phyloP scores from a whole-genome alignment of 2,329 filamentous ascomycete genomes.

The Xylariaceae sp. region DNA sequence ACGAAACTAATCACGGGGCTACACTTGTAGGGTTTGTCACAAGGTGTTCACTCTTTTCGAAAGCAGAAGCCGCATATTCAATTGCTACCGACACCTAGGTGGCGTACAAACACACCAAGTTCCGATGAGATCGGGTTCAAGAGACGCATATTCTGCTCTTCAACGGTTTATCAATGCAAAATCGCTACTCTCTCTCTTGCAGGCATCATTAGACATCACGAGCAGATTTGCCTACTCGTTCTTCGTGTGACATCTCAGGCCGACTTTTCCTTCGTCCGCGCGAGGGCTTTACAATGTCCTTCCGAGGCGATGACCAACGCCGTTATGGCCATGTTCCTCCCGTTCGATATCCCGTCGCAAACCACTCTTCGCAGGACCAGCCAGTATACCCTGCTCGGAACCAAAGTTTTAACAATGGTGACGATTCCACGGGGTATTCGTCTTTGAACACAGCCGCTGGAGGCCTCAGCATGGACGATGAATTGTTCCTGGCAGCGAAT shows the following conservation, averaged over 20 bases:
- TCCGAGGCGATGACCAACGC: constrained; percentile 58
- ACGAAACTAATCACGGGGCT: not conserved
- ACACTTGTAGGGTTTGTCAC: not conserved
- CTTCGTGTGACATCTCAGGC: not conserved
- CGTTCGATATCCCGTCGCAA: constrained; percentile 56
- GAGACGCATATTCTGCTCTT: constrained; percentile 13
- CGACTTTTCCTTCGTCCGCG: not conserved
- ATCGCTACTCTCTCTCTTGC: constrained; percentile 9
- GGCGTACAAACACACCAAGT: constrained; percentile 2
- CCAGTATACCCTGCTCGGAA: constrained; percentile 46
- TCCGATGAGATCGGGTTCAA: constrained; percentile 16
- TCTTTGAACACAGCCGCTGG: constrained; percentile 32
- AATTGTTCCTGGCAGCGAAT: constrained; percentile 57
- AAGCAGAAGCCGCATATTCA: not conserved
- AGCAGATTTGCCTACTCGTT: constrained; percentile 1
- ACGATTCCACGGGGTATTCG: constrained; percentile 59
- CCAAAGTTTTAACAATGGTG: constrained; percentile 71
- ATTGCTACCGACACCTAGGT: constrained; percentile 12
- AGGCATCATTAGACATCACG: not conserved
- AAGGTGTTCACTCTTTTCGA: not conserved
- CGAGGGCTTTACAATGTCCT: constrained; percentile 49
- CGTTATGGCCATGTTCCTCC: constrained; percentile 64
- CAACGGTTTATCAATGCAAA: constrained; percentile 24
- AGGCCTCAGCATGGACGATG: constrained; percentile 45
- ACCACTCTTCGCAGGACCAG: constrained; percentile 38